A percentile compares a stretch with the other conserved stretches of the same genome.
Conservation (phyloP, 306 rosid species). For the Pyrus communis region DNA sequence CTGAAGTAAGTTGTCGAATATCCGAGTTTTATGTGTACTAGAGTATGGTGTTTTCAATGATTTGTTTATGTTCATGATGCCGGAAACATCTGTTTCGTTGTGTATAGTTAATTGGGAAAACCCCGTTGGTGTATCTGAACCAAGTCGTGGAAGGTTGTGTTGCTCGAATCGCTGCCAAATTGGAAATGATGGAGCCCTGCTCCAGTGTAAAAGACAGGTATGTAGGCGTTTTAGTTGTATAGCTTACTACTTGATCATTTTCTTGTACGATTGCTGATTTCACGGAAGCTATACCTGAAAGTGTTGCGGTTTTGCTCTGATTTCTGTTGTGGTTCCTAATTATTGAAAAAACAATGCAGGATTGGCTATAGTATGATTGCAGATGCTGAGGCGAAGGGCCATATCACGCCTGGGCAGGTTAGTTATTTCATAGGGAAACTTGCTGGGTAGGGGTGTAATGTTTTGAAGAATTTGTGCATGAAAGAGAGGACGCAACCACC, state of each 20-base stretch:
- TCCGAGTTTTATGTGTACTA: background rate
- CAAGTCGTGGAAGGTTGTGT: constrained; percentile 53
- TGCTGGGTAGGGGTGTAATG: background rate
- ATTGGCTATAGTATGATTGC: constrained; percentile 81
- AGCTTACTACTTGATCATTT: background rate
- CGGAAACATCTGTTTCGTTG: background rate
- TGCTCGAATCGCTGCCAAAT: constrained; percentile 61
- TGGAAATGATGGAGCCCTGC: constrained; percentile 74
- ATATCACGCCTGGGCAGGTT: constrained; percentile 66
- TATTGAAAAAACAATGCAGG: constrained; percentile 22
- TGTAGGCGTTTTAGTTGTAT: background rate
- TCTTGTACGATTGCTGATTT: background rate
- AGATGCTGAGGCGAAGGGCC: constrained; percentile 69
- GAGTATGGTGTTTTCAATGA: background rate
- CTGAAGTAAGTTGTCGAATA: constrained; percentile 42
- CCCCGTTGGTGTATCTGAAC: constrained; percentile 72
- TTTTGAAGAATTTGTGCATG: background rate
- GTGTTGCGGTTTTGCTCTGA: background rate
- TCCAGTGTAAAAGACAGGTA: constrained; percentile 83
- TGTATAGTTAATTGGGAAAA: constrained; percentile 62
- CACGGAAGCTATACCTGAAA: background rate
- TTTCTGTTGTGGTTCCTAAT: constrained; percentile 3
- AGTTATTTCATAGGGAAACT: constrained; percentile 16
- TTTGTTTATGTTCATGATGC: constrained; percentile 10
- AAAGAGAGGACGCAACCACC: background rate